A percentile compares a stretch with the other conserved stretches of the same genome.
Conservation (phyloP, 495 filamentous ascomycete species). For the Annulohypoxylon moriforme region DNA sequence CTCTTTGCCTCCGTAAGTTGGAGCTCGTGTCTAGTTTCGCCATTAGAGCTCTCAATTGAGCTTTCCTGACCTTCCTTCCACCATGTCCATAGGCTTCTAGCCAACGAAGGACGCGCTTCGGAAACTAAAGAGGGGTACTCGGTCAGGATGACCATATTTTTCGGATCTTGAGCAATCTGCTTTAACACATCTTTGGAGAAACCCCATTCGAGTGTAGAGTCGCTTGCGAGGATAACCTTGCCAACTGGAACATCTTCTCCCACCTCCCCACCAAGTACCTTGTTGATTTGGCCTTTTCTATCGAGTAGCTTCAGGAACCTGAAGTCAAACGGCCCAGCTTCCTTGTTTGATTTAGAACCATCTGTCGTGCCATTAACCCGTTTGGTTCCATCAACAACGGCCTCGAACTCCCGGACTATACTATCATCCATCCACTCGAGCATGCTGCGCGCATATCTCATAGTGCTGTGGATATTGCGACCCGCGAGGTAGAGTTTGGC, state of each 20-base stretch:
- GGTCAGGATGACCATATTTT: constrained; percentile 87
- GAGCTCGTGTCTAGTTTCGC: constrained; percentile 68
- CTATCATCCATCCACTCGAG: constrained; percentile 99
- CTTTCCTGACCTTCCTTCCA: constrained; percentile 74
- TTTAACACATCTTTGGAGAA: constrained; percentile 90
- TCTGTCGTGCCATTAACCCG: constrained; percentile 58
- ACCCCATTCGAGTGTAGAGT: constrained; percentile 91
- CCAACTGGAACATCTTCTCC: constrained; percentile 56
- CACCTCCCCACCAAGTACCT: constrained; percentile 57
- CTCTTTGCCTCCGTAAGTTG: constrained; percentile 68
- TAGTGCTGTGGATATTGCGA: constrained; percentile 80
- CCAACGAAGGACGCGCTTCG: constrained; percentile 57
- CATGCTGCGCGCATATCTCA: constrained; percentile 92
- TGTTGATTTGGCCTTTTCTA: constrained; percentile 76
- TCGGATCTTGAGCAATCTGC: constrained; percentile 74
- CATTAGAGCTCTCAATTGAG: constrained; percentile 71
- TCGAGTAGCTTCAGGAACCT: constrained; percentile 85
- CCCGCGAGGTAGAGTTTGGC: constrained; percentile 85
- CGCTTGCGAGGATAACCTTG: constrained; percentile 90
- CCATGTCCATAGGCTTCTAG: constrained; percentile 75
- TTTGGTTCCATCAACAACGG: constrained; percentile 66
- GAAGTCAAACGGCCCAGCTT: constrained; percentile 87
- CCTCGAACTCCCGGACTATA: constrained; percentile 91
- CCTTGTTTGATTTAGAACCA: constrained; percentile 51
- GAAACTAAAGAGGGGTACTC: constrained; percentile 65